phyloP scores from a whole-genome alignment of 768 basidiomycete genomes.

The Auriscalpium orientale region DNA sequence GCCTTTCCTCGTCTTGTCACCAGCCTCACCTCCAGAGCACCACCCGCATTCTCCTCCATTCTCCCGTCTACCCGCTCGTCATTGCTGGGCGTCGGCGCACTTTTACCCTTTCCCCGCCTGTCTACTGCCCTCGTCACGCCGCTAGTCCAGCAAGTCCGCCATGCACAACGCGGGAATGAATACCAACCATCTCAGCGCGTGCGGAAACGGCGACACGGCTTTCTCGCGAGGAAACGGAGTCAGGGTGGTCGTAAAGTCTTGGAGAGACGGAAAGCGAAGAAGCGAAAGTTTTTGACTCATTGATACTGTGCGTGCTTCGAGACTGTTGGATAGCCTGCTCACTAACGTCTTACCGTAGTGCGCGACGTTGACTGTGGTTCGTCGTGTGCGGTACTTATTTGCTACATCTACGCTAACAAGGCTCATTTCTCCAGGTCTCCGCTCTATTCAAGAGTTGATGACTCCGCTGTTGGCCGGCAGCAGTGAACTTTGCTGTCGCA shows the following conservation, averaged over 20 bases:
- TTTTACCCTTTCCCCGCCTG: background rate
- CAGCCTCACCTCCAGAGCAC: background rate
- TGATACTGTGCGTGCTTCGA: conserved; percentile 28
- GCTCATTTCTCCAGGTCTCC: no score
- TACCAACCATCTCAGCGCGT: conserved; percentile 96
- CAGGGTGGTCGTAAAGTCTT: conserved; percentile 69
- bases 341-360: no score
- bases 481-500: no score
- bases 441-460: no score
- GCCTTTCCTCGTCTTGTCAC: background rate
- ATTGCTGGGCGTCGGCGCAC: background rate
- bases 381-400: no score
- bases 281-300: conserved; percentile 75
- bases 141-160: conserved; percentile 46
- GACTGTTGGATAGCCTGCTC: no score
- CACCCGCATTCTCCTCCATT: background rate
- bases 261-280: conserved; percentile 61
- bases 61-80: conserved; percentile 3
- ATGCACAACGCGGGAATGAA: conserved; percentile 70
- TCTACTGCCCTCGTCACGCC: background rate
- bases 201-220: conserved; percentile 89
- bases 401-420: no score
- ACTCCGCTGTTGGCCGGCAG: no score
- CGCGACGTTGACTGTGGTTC: no score
- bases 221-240: conserved; percentile 67